Percentiles rank a stretch among this genome's conserved stretches.
phyloP scores from a whole-genome alignment of 495 filamentous ascomycete species.

The Trypethelium eluteriae region DNA sequence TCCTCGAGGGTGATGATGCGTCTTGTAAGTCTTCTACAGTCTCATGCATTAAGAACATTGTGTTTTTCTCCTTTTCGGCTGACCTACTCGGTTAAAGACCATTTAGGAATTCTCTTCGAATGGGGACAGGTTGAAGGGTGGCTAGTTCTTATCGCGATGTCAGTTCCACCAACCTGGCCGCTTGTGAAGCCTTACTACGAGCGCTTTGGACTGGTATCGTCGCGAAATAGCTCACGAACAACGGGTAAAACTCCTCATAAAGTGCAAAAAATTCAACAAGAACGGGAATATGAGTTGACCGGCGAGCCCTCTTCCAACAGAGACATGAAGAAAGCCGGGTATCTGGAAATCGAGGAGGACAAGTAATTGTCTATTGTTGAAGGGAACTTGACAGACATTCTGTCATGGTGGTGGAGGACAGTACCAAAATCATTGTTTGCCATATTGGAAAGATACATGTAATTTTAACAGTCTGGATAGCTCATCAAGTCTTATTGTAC shows the following conservation, averaged over 20 bases:
- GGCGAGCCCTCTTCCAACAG: neutral
- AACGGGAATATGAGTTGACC: neutral
- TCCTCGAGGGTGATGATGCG: neutral
- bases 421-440: too few species aligned
- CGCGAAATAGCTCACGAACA: conserved; percentile 2
- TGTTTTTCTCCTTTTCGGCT: neutral
- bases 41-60: too few species aligned
- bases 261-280: neutral
- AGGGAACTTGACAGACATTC: too few species aligned
- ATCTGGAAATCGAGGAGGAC: neutral
- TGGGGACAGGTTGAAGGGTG: conserved; percentile 8
- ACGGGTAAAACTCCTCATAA: neutral
- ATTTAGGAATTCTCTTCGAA: neutral
- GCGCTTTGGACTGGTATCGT: neutral
- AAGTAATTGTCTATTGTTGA: neutral
- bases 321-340: neutral
- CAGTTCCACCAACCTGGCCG: conserved; percentile 4
- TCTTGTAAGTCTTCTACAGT: conserved; percentile 4
- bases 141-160: neutral
- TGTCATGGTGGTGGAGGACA: too few species aligned
- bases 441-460: too few species aligned
- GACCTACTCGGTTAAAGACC: neutral
- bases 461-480: too few species aligned
- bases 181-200: neutral
- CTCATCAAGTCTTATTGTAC: too few species aligned